These are phyloP conservation scores for Elongisporangium prolatum DNA, from an alignment of 352 stramenopile species.

Conservation along the genomic window DNA sequence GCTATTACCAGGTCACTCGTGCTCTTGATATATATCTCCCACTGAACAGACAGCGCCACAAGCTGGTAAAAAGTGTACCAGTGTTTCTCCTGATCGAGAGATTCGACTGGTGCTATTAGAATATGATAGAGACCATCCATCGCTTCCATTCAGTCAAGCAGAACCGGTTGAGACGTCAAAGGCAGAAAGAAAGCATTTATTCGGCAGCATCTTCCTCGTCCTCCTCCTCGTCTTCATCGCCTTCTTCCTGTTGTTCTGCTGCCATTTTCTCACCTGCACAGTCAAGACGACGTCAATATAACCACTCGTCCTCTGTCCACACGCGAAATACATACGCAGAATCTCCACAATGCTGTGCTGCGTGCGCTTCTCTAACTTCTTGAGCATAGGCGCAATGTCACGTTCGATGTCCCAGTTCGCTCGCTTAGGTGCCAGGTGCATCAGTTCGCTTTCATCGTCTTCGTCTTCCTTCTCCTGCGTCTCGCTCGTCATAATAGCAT, in stretches of 20 bases:
- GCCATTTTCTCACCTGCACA: slow-evolving; percentile 74
- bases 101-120: no score
- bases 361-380: slow-evolving; percentile 82
- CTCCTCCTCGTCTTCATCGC: slow-evolving; percentile 41
- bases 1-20: no score
- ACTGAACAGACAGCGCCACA: no score
- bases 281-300: not conserved
- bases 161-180: slow-evolving; percentile 30
- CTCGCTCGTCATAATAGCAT: slow-evolving; percentile 5
- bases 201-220: slow-evolving; percentile 18
- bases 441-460: slow-evolving; percentile 51
- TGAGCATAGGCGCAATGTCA: slow-evolving; percentile 82
- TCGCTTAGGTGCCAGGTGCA: slow-evolving; percentile 77
- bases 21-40: no score
- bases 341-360: slow-evolving; percentile 87
- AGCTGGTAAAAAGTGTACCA: no score
- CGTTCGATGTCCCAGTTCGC: slow-evolving; percentile 87
- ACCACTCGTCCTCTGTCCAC: no score
- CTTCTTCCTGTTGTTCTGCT: slow-evolving; percentile 58
- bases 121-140: no score
- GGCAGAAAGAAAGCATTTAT: slow-evolving; percentile 9
- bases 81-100: no score
- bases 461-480: slow-evolving; percentile 14
- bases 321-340: slow-evolving; percentile 40
- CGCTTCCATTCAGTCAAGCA: no score